Conservation (phyloP, 163 green algal species). For the Volvox carteri region DNA sequence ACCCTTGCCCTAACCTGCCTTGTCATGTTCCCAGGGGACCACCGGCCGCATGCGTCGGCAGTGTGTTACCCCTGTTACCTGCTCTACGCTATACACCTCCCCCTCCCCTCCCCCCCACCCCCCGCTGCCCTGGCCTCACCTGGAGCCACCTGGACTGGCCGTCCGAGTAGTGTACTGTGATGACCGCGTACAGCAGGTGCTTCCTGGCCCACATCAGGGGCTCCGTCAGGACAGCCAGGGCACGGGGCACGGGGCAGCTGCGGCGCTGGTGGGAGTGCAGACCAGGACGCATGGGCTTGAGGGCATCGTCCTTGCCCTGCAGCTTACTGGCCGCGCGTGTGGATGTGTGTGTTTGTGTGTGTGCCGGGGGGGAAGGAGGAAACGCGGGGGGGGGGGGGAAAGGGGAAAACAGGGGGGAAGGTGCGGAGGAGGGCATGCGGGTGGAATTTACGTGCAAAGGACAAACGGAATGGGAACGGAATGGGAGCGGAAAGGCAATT, state of each 20-base stretch:
- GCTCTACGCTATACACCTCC: too few species aligned
- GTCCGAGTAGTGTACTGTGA: constrained; percentile 51
- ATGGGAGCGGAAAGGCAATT: too few species aligned
- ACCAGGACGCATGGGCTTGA: constrained; percentile 43
- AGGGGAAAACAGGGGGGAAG: not conserved
- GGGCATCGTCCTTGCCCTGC: not conserved
- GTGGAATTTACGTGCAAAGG: not conserved
- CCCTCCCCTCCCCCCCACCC: not conserved
- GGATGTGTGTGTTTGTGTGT: too few species aligned
- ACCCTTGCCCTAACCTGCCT: too few species aligned
- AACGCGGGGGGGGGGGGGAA: not conserved
- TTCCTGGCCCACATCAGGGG: constrained; percentile 42
- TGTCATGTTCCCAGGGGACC: too few species aligned
- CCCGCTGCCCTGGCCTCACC: constrained; percentile 5
- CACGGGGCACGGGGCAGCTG: not conserved
- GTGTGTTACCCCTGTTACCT: too few species aligned
- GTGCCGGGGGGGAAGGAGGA: not conserved
- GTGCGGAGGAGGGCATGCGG: not conserved
- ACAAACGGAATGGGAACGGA: not conserved
- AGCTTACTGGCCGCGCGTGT: constrained; percentile 47
- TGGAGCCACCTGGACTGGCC: constrained; percentile 48
- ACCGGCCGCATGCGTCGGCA: too few species aligned
- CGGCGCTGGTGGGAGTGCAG: constrained; percentile 8
- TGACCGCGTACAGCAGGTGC: constrained; percentile 50
- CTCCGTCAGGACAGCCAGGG: not conserved